Conservation (phyloP, 176 grass and related monocot genomes). For the Guadua angustifolia region DNA sequence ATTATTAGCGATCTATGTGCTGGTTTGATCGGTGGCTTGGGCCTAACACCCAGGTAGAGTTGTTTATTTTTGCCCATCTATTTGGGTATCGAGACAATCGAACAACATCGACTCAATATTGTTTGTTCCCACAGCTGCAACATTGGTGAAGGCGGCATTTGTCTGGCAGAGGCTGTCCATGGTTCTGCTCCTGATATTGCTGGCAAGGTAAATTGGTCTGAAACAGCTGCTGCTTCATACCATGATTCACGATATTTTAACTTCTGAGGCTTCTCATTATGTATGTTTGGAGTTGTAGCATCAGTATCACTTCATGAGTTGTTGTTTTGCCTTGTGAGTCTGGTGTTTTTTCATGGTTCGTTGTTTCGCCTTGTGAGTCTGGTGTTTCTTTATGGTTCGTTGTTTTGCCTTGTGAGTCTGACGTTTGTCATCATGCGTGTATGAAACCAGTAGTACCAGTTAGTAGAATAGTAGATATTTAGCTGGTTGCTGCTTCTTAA, state of each 20-base stretch:
- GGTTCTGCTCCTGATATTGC: slow-evolving; percentile 98
- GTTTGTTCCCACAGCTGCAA: slow-evolving; percentile 67
- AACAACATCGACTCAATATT: not conserved
- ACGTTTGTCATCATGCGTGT: not conserved
- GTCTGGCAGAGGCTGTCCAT: slow-evolving; percentile 94
- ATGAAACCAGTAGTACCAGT: not conserved
- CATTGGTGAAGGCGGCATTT: slow-evolving; percentile 98
- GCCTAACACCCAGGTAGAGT: slow-evolving; percentile 89
- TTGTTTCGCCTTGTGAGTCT: not conserved
- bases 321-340: not conserved
- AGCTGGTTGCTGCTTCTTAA: not conserved
- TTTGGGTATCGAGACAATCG: slow-evolving; percentile 1
- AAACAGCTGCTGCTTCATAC: not conserved
- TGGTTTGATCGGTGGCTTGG: slow-evolving; percentile 89
- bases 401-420: too few species aligned
- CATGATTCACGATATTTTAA: slow-evolving; percentile 14
- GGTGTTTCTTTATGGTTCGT: not conserved
- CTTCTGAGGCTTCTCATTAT: not conserved
- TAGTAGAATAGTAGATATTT: not conserved
- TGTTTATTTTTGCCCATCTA: slow-evolving; percentile 23
- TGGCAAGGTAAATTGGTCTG: slow-evolving; percentile 65
- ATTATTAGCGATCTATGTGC: slow-evolving; percentile 99
- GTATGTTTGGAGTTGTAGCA: not conserved
- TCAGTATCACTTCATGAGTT: not conserved
- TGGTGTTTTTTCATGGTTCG: not conserved